Percentiles rank a stretch among this genome's conserved stretches.
Evolutionary conservation across 345 rosid genomes (phyloP).

Genomic region (Pistacia vera): DNA sequence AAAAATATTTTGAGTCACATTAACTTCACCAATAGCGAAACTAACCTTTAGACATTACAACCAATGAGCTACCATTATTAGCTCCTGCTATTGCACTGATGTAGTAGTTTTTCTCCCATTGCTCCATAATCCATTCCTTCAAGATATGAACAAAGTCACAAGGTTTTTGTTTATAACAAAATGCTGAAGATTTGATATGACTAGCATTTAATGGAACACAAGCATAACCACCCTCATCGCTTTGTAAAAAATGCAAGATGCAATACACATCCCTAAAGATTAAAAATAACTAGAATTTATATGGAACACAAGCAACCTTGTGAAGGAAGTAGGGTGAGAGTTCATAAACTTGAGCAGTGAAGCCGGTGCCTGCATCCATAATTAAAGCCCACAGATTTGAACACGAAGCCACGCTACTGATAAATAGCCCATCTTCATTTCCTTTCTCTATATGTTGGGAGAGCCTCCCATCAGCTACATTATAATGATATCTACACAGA

Average conservation of each 20-base stretch:
- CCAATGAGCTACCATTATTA: constrained; percentile 81
- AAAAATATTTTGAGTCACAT: not conserved
- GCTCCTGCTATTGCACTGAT: constrained; percentile 97
- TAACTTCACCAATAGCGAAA: constrained; percentile 6
- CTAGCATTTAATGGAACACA: constrained; percentile 13
- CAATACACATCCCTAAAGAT: not conserved
- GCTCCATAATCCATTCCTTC: constrained; percentile 98
- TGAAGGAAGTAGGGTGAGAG: constrained; percentile 77
- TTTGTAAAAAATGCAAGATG: not conserved
- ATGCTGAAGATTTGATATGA: constrained; percentile 2
- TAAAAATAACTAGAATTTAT: constrained; percentile 5
- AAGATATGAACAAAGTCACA: constrained; percentile 11
- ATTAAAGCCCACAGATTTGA: constrained; percentile 95
- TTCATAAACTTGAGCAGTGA: constrained; percentile 78
- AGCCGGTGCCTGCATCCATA: constrained; percentile 97
- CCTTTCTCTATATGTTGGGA: constrained; percentile 88
- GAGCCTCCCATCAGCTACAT: constrained; percentile 79
- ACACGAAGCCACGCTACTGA: constrained; percentile 91
- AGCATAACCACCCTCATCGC: not conserved
- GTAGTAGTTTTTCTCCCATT: constrained; percentile 95
- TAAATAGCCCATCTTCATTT: constrained; percentile 82
- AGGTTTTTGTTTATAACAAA: not conserved
- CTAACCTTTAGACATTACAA: constrained; percentile 97
- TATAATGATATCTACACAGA: constrained; percentile 83
- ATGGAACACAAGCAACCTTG: constrained; percentile 60